phyloP scores from a whole-genome alignment of 176 grass and related monocot species.

The Lolium rigidum region DNA sequence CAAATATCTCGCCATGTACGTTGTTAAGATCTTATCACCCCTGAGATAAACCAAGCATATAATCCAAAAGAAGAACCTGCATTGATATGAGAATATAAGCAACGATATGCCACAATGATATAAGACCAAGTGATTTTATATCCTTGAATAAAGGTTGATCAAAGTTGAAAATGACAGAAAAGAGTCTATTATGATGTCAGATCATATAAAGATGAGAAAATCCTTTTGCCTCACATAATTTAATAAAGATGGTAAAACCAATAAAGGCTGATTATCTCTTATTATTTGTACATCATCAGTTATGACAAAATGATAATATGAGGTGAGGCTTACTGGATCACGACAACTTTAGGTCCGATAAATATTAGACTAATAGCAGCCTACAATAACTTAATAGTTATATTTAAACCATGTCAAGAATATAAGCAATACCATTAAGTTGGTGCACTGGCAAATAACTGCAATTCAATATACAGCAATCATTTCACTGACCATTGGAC shows the following conservation, averaged over 20 bases:
- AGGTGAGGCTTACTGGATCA: not conserved
- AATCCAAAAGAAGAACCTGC: slow-evolving; percentile 45
- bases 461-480: slow-evolving; percentile 31
- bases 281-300: not conserved
- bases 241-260: not conserved
- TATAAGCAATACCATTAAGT: slow-evolving; percentile 8
- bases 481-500: slow-evolving; percentile 6
- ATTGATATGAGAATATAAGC: slow-evolving; percentile 30
- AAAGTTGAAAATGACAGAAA: not conserved
- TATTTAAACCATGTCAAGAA: slow-evolving; percentile 12
- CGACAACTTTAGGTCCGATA: slow-evolving; percentile 1
- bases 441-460: slow-evolving; percentile 6
- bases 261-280: not conserved
- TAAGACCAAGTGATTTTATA: slow-evolving; percentile 13
- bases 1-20: slow-evolving; percentile 22
- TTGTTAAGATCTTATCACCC: slow-evolving; percentile 32
- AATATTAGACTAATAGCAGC: slow-evolving; percentile 3
- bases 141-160: not conserved
- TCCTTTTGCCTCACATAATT: not conserved
- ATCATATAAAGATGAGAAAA: not conserved
- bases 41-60: slow-evolving; percentile 1
- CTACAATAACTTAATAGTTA: not conserved
- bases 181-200: not conserved
- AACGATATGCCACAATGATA: not conserved
- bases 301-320: not conserved